A percentile compares a stretch with the other conserved stretches of the same genome.
Evolutionary conservation across 345 rosid genomes (phyloP).

Genomic region (Conringia planisiliqua): DNA sequence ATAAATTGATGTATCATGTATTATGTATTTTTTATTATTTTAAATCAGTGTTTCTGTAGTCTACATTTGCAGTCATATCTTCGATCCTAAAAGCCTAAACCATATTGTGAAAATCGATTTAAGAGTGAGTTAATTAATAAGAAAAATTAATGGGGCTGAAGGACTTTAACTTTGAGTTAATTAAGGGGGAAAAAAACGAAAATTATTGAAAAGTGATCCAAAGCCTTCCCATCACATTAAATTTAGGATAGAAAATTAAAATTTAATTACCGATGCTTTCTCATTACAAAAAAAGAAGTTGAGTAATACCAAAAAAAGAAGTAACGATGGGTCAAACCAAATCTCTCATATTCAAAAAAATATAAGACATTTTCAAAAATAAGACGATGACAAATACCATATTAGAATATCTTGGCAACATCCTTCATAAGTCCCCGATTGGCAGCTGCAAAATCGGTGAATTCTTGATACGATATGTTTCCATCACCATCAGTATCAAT

Average conservation of each 20-base stretch:
- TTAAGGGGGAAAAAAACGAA: not conserved
- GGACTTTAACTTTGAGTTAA: conserved; percentile 46
- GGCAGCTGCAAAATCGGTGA: conserved; percentile 57
- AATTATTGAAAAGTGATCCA: not conserved
- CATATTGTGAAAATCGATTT: too few species aligned
- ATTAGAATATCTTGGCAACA: conserved; percentile 70
- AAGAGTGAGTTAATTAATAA: too few species aligned
- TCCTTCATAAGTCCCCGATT: conserved; percentile 79
- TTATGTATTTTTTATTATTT: too few species aligned
- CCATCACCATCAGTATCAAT: conserved; percentile 90
- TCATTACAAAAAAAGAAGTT: not conserved
- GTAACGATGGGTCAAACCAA: not conserved
- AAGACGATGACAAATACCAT: not conserved
- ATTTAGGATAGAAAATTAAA: not conserved
- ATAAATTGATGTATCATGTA: too few species aligned
- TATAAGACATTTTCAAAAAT: not conserved
- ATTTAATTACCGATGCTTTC: not conserved
- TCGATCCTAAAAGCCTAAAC: too few species aligned
- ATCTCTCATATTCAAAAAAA: not conserved
- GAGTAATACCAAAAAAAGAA: not conserved
- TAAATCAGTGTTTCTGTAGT: too few species aligned
- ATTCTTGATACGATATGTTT: conserved; percentile 64
- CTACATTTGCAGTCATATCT: too few species aligned
- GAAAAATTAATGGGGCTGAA: not conserved
- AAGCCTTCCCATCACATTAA: not conserved